Evolutionary conservation across 768 basidiomycete species (phyloP), one percentile per base, ranked within the genome.

Genomic region (Pleurotus salmoneostramineus): DNA sequence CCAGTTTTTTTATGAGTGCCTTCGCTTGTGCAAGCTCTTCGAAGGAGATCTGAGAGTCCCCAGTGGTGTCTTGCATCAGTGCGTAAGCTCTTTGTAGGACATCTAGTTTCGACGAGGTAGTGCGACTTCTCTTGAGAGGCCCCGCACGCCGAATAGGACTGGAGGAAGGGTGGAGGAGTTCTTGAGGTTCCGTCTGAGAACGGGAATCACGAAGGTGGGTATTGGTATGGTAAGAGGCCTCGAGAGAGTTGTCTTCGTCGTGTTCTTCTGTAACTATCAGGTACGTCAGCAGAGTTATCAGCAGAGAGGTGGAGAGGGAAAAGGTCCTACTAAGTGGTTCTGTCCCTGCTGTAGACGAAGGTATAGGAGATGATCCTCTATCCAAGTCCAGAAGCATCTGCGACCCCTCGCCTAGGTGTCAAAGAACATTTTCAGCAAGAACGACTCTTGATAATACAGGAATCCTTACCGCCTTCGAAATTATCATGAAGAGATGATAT

Each of bases 21-120:
- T 76, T 74, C 6, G 80, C 81, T 31, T 76, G 74, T 11, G 79
- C 61, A 11, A 85, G 72, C 60, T 83, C 82, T 21, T 79, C 69
- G 27, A 79, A 68, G 12, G 79, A 72, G 34, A 80, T 71, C 57
- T 85, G 83, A 15, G 82, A 82, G 17, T 45, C 44, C 17, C 17
- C 44, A 6, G 69, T 75, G 6, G 74, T 75, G 10, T 72, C 70
- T 6, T 69, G 60, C 11, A 84, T 63, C 8, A 74, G 73, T 6
- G 73, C 72, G 58, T 78, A 80, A 8, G 79, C 77, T 7, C 71
- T 71, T 56, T 73, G 73, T 27, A 83, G 63, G 4, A 71, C 75
- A 2, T 76, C 75, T 15, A 85, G 66, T n/a, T 71, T 74, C 4
- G 73, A 66, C 5, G 77, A 75, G 3, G 72, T 68, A 1, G 74